A percentile compares a stretch with the other conserved stretches of the same genome.
These are phyloP conservation scores for Singerocomus inundabilis DNA, from an alignment of 1,284 basidiomycete genomes.

Conservation along the genomic window DNA sequence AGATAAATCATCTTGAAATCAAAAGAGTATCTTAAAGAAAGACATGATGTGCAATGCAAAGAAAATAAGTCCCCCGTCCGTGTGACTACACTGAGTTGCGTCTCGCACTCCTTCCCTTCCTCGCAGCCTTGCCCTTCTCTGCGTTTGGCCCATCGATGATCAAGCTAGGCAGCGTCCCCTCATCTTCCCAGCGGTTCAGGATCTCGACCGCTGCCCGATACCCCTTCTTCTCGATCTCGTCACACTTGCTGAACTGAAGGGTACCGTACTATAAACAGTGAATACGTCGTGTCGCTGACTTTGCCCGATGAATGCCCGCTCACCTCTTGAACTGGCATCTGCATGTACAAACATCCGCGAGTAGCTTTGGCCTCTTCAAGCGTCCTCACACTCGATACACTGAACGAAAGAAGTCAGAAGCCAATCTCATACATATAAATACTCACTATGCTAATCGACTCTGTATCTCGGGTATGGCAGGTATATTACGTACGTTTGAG, in stretches of 20 bases:
- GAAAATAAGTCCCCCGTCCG: background rate
- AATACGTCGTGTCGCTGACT: background rate
- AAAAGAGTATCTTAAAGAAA: background rate
- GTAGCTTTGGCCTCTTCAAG: conserved; percentile 92
- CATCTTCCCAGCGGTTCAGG: conserved; percentile 77
- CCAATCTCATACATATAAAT: background rate
- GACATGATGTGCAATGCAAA: background rate
- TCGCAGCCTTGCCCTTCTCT: conserved; percentile 43
- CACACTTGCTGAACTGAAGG: conserved; percentile 77
- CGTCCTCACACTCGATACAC: conserved; percentile 93
- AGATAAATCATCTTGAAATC: conserved; percentile 25
- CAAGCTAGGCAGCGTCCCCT: conserved; percentile 76
- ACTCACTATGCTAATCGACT: conserved; percentile 91
- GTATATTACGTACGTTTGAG: conserved; percentile 76
- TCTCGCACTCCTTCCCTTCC: conserved; percentile 72
- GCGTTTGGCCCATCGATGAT: conserved; percentile 57
- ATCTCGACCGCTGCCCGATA: conserved; percentile 74
- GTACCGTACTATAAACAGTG: conserved; percentile 61
- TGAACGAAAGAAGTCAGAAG: conserved; percentile 31
- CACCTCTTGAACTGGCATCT: conserved; percentile 92
- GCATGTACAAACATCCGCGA: conserved; percentile 88
- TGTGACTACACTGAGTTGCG: conserved; percentile 62
- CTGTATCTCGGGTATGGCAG: conserved; percentile 96
- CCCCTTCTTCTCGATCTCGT: conserved; percentile 83
- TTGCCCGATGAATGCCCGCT: conserved; percentile 16